These are phyloP conservation scores for Fusarium ambrosium DNA, from an alignment of 2,329 filamentous ascomycete genomes.

Conservation along the genomic window DNA sequence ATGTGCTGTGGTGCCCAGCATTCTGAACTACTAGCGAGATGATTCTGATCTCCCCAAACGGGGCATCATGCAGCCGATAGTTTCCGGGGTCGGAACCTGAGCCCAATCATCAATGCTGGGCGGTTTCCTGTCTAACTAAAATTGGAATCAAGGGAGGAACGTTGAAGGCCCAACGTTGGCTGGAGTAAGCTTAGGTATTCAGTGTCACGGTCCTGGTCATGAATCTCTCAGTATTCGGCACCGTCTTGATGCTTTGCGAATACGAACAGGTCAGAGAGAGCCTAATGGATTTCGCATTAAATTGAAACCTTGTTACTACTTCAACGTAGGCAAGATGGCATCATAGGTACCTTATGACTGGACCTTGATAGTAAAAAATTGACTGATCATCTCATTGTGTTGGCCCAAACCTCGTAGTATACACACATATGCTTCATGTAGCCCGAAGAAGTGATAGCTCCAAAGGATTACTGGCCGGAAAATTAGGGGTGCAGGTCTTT, in stretches of 20 bases:
- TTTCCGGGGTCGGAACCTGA: conserved; percentile 7
- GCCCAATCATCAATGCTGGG: neutral
- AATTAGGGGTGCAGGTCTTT: neutral
- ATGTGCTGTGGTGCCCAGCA: neutral
- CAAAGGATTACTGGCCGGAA: neutral
- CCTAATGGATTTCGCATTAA: neutral
- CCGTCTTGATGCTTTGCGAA: neutral
- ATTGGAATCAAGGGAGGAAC: neutral
- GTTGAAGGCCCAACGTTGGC: neutral
- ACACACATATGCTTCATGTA: neutral
- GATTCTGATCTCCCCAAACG: neutral
- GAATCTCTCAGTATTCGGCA: neutral
- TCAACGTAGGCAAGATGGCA: neutral
- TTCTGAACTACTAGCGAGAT: neutral
- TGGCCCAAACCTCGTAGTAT: neutral
- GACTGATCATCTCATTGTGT: neutral
- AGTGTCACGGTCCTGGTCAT: neutral
- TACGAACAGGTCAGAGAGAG: neutral
- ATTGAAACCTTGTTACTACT: neutral
- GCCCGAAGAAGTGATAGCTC: neutral
- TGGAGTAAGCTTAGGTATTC: neutral
- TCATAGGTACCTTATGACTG: neutral
- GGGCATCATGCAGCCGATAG: conserved; percentile 10
- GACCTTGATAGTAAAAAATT: neutral
- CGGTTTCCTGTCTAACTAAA: neutral